Base-by-base conservation (phyloP, 2,329 filamentous ascomycete genomes). In the Pestalotiopsis sp. region DNA sequence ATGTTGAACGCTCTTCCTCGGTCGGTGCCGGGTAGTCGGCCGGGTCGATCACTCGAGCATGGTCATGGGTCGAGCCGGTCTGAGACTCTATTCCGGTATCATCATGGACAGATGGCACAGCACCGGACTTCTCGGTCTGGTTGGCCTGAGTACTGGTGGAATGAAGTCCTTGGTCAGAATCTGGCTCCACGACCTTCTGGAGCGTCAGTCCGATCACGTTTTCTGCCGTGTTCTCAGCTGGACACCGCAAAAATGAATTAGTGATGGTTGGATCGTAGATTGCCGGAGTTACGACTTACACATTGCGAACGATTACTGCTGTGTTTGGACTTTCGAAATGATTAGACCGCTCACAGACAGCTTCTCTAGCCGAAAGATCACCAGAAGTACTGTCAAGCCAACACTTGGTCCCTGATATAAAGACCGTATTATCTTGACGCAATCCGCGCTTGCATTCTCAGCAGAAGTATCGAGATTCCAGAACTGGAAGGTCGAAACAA, bases 1-100 rank as follows among this genome's bases (percentile, higher is more conserved):
- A 76, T 1, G 79, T 82, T 2, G 67, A 68, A 3, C 72, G 69
- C 71, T 88, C 85, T 60, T 87, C 84, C 6, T 82, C 79, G 0
- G 84, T 87, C 1, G 85, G 84, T 39, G 75, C 69, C 11, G 80
- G 79, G 67, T 79, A 78, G 9, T 27, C 36, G 61, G 76, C 76
- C 60, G 72, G 41, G 60, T 77, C 74, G 25, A 75, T 67, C 7
- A 69, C 67, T 11, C 69, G 45, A 23, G 45, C 61, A 9, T 64
- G 31, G 49, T 67, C 63, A 41, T 68, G 69, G 5, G 66, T 20
- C 23, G 71, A 73, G 25, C 62, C 68, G 49, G 63, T 31, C 11
- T 69, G 71, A 25, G 71, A 71, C 31, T 72, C 62, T 31, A 64
- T 23, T n/a, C 69, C 20, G 23, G 63, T 49, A 60, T 45, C 31